Percentiles rank a stretch among this genome's conserved stretches.
phyloP scores from a whole-genome alignment of 495 filamentous ascomycete species.

The Podospora anserina region DNA sequence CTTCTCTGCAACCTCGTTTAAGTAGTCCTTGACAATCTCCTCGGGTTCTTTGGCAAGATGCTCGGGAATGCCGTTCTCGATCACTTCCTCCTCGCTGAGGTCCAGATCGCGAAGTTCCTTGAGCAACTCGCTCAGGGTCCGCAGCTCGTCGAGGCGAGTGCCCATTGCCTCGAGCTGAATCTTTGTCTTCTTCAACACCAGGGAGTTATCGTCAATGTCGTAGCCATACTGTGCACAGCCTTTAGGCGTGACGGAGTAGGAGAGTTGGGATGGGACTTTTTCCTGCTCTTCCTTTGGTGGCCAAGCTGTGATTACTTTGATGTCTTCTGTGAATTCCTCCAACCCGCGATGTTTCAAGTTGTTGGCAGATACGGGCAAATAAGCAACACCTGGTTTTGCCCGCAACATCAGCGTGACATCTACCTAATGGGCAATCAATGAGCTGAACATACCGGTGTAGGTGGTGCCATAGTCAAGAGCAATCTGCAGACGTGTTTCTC shows the following conservation, averaged over 20 bases:
- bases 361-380: constrained; percentile 14
- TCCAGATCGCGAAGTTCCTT: constrained; percentile 20
- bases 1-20: constrained; percentile 28
- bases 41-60: constrained; percentile 33
- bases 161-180: constrained; percentile 28
- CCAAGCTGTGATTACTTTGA: constrained; percentile 29
- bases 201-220: constrained; percentile 33
- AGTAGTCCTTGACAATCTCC: constrained; percentile 34
- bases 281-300: constrained; percentile 15
- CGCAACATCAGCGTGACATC: neutral
- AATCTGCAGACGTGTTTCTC: constrained; percentile 28
- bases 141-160: constrained; percentile 19
- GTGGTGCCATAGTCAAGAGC: constrained; percentile 42
- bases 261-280: constrained; percentile 35
- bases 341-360: constrained; percentile 17
- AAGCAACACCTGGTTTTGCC: constrained; percentile 17
- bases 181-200: constrained; percentile 35
- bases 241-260: constrained; percentile 28
- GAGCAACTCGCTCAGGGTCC: constrained; percentile 21
- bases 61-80: constrained; percentile 27
- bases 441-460: constrained; percentile 15
- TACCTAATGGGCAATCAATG: no score
- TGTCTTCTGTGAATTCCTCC: constrained; percentile 20
- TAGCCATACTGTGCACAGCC: constrained; percentile 32
- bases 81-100: constrained; percentile 16